These are phyloP conservation scores for Calonectria henricotiae DNA, from an alignment of 2,329 filamentous ascomycete genomes.

Conservation along the genomic window DNA sequence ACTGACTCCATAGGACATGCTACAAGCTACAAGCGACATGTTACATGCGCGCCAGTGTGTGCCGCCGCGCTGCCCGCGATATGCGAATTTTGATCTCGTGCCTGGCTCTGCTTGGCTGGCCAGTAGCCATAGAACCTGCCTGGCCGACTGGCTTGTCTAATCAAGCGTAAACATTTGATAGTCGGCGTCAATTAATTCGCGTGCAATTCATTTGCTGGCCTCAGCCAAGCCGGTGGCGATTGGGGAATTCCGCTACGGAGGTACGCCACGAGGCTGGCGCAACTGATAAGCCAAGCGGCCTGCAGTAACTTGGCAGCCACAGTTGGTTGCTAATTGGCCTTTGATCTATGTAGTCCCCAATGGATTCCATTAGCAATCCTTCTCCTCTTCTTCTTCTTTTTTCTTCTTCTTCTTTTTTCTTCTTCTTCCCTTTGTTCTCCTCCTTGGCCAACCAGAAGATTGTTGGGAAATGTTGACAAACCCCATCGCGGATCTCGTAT, in stretches of 20 bases:
- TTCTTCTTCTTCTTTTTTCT: not conserved
- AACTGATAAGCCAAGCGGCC: constrained; percentile 18
- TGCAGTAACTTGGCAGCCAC: constrained; percentile 1
- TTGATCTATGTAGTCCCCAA: not conserved
- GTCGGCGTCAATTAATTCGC: constrained; percentile 2
- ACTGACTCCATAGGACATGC: constrained; percentile 9
- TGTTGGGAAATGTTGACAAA: not conserved
- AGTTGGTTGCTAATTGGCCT: not conserved
- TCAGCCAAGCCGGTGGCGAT: not conserved
- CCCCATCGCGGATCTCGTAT: not conserved
- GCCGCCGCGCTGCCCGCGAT: constrained; percentile 16
- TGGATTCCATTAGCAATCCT: constrained; percentile 6
- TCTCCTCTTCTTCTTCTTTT: not conserved
- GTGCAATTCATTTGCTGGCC: constrained; percentile 4
- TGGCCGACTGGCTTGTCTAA: constrained; percentile 7
- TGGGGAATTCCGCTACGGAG: not conserved
- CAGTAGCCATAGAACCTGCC: constrained; percentile 1
- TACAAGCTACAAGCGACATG: constrained; percentile 9
- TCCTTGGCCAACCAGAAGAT: not conserved
- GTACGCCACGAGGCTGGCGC: constrained; percentile 20
- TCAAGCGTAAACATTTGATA: not conserved
- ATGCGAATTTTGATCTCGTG: constrained; percentile 14
- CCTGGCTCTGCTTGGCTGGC: constrained; percentile 8
- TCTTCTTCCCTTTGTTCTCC: too few relatives aligned
- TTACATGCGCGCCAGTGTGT: constrained; percentile 10